Conservation (phyloP, 352 stramenopile species). For the Saprolegnia parasitica region DNA sequence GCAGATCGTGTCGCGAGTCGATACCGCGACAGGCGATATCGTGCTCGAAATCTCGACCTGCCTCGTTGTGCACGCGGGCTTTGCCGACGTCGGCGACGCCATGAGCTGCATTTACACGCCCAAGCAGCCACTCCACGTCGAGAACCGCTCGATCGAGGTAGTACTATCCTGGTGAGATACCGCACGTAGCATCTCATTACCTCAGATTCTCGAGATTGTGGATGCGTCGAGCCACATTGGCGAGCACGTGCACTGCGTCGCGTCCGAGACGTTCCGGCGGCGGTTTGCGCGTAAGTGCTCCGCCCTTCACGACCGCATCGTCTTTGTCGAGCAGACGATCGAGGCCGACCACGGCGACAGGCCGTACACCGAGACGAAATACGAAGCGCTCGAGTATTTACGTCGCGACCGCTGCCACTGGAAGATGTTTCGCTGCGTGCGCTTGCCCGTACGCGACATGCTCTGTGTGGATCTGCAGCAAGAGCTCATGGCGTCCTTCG, state of each 20-base stretch:
- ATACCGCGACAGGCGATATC: neutral
- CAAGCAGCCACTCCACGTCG: neutral
- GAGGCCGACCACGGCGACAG: neutral
- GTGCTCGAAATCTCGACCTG: neutral
- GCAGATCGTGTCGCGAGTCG: neutral
- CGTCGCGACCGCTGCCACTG: neutral
- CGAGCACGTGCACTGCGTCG: neutral
- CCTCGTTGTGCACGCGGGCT: neutral
- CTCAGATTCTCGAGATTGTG: neutral
- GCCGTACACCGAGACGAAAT: neutral
- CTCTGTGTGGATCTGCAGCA: neutral
- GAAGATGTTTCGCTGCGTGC: conserved; percentile 1
- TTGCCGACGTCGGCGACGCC: neutral
- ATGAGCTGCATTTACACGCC: neutral
- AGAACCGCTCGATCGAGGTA: conserved; percentile 1
- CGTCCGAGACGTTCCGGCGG: neutral
- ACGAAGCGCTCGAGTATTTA: neutral
- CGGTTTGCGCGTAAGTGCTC: neutral
- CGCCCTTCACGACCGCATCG: neutral
- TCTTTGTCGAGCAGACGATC: neutral
- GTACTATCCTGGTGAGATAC: too few relatives aligned
- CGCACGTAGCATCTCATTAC: neutral
- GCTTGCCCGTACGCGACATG: neutral
- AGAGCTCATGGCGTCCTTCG: neutral
- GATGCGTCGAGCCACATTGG: neutral